These are phyloP conservation scores for Protomyces inouyei DNA, from an alignment of 1,139 yeast species.

Conservation along the genomic window DNA sequence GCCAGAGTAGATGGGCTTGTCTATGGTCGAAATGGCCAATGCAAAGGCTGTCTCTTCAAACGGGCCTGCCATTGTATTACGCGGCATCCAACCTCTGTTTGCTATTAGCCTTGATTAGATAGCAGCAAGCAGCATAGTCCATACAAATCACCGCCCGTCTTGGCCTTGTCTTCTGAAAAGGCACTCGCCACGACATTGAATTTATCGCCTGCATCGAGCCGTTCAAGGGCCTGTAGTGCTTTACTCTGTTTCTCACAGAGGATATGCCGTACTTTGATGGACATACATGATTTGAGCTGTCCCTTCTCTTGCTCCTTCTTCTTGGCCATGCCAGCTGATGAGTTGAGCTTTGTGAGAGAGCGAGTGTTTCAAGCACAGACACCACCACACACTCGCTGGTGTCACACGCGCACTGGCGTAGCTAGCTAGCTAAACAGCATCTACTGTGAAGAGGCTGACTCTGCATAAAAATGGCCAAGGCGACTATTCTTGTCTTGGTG, in stretches of 20 bases:
- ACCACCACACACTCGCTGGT: background rate
- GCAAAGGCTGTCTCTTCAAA: slow-evolving; percentile 34
- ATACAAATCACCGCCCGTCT: slow-evolving; percentile 30
- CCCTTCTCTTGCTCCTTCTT: slow-evolving; percentile 1
- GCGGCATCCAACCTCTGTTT: background rate
- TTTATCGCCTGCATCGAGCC: slow-evolving; percentile 30
- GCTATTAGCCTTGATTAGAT: background rate
- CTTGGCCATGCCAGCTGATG: background rate
- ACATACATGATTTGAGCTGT: slow-evolving; percentile 9
- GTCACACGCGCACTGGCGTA: no score
- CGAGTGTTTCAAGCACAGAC: background rate
- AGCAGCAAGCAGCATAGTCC: background rate
- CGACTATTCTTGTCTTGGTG: slow-evolving; percentile 34
- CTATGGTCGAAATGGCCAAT: slow-evolving; percentile 32
- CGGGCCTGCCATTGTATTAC: slow-evolving; percentile 13
- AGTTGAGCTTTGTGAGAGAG: background rate
- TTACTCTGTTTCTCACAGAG: slow-evolving; percentile 33
- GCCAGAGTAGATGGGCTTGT: slow-evolving; percentile 30
- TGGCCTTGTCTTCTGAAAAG: slow-evolving; percentile 33
- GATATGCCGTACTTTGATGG: slow-evolving; percentile 31
- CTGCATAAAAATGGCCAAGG: background rate
- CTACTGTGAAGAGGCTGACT: background rate
- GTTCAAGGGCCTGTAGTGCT: slow-evolving; percentile 32
- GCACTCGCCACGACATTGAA: slow-evolving; percentile 33
- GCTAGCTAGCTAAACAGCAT: background rate